Conservation (phyloP, 2,329 filamentous ascomycete genomes). For the Septoria petroselini region DNA sequence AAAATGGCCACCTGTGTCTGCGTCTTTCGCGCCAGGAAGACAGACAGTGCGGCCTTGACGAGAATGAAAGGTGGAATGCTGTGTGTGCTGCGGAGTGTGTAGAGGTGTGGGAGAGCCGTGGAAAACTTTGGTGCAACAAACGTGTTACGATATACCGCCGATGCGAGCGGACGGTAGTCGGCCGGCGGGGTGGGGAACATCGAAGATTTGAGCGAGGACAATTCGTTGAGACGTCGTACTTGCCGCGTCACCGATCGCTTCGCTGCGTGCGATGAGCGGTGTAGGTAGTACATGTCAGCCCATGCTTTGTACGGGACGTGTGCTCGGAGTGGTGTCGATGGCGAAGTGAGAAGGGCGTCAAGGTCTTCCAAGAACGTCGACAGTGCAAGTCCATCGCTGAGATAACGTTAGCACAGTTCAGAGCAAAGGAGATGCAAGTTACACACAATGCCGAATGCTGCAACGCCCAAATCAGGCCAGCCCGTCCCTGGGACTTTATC, state of each 20-base stretch:
- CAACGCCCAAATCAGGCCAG: constrained; percentile 11
- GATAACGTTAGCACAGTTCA: not conserved
- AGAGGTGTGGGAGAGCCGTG: not conserved
- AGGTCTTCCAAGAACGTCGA: constrained; percentile 10
- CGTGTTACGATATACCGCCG: not conserved
- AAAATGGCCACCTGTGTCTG: not conserved
- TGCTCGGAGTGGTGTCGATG: not conserved
- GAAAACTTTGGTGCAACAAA: not conserved
- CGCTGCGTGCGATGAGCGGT: not conserved
- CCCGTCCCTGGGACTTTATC: constrained; percentile 3
- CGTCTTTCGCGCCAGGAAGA: constrained; percentile 3
- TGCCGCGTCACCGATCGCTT: not conserved
- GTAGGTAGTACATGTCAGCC: constrained; percentile 4
- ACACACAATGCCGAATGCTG: constrained; percentile 13
- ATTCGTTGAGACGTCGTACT: not conserved
- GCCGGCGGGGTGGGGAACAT: not conserved
- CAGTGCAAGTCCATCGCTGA: constrained; percentile 5
- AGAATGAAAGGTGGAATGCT: constrained; percentile 1
- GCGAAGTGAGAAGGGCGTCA: constrained; percentile 7
- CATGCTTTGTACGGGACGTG: constrained; percentile 8
- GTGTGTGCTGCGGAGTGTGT: not conserved
- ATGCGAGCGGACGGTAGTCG: not conserved
- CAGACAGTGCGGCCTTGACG: not conserved
- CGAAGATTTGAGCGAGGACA: not conserved
- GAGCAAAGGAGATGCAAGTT: not conserved